A percentile compares a stretch with the other conserved stretches of the same genome.
Conservation (phyloP, 1,284 basidiomycete genomes). For the Moesziomyces antarcticus region DNA sequence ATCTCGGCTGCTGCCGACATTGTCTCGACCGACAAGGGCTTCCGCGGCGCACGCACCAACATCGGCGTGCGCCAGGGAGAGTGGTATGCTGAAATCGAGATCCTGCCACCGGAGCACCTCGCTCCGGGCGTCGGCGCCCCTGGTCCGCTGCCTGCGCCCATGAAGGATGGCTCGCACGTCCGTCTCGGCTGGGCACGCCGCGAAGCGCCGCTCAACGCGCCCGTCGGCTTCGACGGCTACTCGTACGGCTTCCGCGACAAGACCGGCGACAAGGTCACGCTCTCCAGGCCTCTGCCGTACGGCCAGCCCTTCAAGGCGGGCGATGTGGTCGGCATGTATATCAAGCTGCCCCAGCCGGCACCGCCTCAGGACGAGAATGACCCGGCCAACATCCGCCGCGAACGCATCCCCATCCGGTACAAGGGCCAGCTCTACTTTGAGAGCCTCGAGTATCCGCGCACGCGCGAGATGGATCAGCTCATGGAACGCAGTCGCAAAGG, state of each 20-base stretch:
- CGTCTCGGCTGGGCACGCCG: conserved; percentile 90
- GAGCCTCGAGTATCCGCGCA: conserved; percentile 85
- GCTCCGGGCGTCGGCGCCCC: conserved; percentile 69
- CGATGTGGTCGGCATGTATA: conserved; percentile 92
- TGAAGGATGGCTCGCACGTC: conserved; percentile 78
- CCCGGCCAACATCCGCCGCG: conserved; percentile 56
- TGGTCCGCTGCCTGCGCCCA: conserved; percentile 33
- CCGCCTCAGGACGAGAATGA: conserved; percentile 34
- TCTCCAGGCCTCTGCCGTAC: conserved; percentile 83
- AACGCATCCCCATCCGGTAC: conserved; percentile 80
- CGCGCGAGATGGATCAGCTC: conserved; percentile 88
- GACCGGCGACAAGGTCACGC: conserved; percentile 86
- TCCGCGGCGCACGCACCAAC: conserved; percentile 87
- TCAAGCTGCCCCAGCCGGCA: conserved; percentile 77
- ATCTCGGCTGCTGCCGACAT: conserved; percentile 83
- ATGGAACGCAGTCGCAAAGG: conserved; percentile 69
- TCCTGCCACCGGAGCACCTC: conserved; percentile 73
- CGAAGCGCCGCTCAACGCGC: conserved; percentile 90
- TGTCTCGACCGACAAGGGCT: conserved; percentile 85
- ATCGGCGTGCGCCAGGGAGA: conserved; percentile 87
- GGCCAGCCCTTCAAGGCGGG: conserved; percentile 77
- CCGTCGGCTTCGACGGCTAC: conserved; percentile 92
- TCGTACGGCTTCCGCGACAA: conserved; percentile 91
- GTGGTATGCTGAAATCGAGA: conserved; percentile 93
- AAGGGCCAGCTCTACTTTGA: conserved; percentile 98